Evolutionary conservation across 1,284 basidiomycete genomes (phyloP).

Genomic region (Ceratobasidium sp.): DNA sequence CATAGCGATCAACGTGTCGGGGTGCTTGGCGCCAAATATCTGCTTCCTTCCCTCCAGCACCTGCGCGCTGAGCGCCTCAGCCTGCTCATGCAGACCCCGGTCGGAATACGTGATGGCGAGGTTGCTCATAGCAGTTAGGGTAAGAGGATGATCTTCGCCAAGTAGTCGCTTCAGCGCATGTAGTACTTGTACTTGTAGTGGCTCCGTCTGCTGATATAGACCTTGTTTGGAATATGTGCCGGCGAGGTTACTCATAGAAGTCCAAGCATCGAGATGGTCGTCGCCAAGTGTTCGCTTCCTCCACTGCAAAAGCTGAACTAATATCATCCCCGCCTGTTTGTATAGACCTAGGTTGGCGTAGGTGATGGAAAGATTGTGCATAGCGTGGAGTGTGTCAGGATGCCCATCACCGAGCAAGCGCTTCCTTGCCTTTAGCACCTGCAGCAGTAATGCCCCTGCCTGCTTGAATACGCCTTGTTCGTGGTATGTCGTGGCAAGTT

Average conservation of each 20-base stretch:
- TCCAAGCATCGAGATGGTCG: slow-evolving; percentile 16
- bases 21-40: slow-evolving; percentile 13
- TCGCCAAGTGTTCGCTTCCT: slow-evolving; percentile 9
- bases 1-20: slow-evolving; percentile 7
- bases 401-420: slow-evolving; percentile 22
- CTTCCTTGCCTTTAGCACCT: neutral
- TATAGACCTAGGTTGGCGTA: slow-evolving; percentile 9
- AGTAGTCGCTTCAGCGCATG: too few relatives aligned
- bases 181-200: too few relatives aligned
- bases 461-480: neutral
- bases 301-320: slow-evolving; percentile 3
- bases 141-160: too few relatives aligned
- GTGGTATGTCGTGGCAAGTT: neutral
- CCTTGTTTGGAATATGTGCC: neutral
- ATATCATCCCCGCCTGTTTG: slow-evolving; percentile 14
- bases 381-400: neutral
- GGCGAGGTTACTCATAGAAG: slow-evolving; percentile 25
- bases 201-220: too few relatives aligned
- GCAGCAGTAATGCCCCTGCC: neutral
- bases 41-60: slow-evolving; percentile 10
- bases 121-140: too few relatives aligned
- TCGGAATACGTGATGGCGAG: too few relatives aligned
- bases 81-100: neutral
- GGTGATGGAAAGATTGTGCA: neutral
- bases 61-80: slow-evolving; percentile 13